Evolutionary conservation across 2,329 filamentous ascomycete genomes (phyloP), one percentile per base, ranked within the genome.

Genomic region (Venturia nashicola): DNA sequence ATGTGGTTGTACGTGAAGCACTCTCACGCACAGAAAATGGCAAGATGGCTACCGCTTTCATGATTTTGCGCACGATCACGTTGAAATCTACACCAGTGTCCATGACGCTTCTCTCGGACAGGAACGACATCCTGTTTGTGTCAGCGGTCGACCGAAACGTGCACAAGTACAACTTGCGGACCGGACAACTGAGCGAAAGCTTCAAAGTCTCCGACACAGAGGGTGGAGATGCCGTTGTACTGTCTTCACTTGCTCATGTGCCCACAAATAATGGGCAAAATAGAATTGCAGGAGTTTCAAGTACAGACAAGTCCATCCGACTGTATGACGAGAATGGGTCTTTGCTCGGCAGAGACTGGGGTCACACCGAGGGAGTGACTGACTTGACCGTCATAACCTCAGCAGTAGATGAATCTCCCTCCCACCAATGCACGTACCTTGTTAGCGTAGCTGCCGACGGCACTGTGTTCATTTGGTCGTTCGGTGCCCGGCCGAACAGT

Each of bases 301-400:
- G 92, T 69, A 96, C 90, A 0, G 94, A 99, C 74, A 99, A 97
- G 73, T 97, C 94, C 0, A 87, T 99, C 64, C 83, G 94, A 43
- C 78, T 99, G 18, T 99, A 99, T 70, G 90, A 96, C 68, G 86
- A 88, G 66, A 86, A 84, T 51, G 92, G 93, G 9, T 77, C 79
- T 1, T 87, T 99, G 65, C 77, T 97, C 36, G 89, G 91, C 61
- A 86, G 91, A 48, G 94, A 97, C 76, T 97, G 91, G 84, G 94
- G 94, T 0, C 94, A 99, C 69, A 96, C 92, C 0, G 92, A 97
- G 72, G 89, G 92, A 9, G 91, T 99, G 67, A 96, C 90, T 61
- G 92, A 92, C 66, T 85, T 95, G 20, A 83, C 88, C 4, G 76
- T 97, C 20, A 73, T 93, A 2, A 62, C 65, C 51, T 57, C 65